These are phyloP conservation scores for Gymnopilus junonius DNA, from an alignment of 768 basidiomycete genomes.

Conservation along the genomic window DNA sequence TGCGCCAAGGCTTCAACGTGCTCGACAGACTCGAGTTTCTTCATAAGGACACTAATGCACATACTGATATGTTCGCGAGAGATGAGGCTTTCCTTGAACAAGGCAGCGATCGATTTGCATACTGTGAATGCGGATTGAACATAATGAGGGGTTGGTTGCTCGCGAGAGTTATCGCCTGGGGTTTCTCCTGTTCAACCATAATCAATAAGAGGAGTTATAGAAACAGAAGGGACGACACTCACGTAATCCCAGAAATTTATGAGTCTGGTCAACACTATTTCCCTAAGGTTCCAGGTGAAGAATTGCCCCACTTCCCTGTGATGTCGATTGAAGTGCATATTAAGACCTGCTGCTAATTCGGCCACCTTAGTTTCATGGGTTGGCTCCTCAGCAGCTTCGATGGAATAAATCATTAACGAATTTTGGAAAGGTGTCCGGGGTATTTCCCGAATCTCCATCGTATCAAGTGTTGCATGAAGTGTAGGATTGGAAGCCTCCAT, in stretches of 20 bases:
- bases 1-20: constrained; percentile 22
- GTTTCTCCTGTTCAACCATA: constrained; percentile 5
- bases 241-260: constrained; percentile 21
- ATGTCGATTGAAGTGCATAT: constrained; percentile 5
- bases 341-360: constrained; percentile 1
- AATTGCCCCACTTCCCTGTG: constrained; percentile 13
- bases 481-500: constrained; percentile 7
- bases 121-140: constrained; percentile 24
- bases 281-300: constrained; percentile 22
- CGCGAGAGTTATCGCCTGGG: constrained; percentile 11
- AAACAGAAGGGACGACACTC: background rate
- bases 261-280: constrained; percentile 17
- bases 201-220: background rate
- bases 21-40: constrained; percentile 26
- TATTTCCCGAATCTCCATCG: background rate
- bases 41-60: constrained; percentile 22
- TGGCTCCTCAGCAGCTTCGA: background rate
- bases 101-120: constrained; percentile 18
- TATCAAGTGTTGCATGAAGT: background rate
- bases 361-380: constrained; percentile 7
- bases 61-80: constrained; percentile 19
- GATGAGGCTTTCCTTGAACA: constrained; percentile 20
- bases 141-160: constrained; percentile 6
- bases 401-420: background rate
- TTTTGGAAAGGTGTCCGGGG: background rate